phyloP scores from a whole-genome alignment of 257 asterid species.

The Gentiana macrophylla region DNA sequence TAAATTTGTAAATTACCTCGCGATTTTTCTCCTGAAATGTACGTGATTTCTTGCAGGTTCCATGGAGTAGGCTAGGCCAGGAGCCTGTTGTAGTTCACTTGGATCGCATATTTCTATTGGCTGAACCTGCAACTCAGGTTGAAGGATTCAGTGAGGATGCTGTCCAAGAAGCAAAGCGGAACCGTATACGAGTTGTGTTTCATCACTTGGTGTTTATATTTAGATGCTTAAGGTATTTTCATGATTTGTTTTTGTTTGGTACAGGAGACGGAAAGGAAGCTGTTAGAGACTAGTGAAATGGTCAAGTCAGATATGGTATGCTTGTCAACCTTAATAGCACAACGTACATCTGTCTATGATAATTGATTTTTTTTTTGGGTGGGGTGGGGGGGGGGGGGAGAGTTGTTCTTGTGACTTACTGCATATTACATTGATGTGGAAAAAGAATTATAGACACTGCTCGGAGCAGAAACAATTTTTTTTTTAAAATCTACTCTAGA shows the following conservation, averaged over 20 bases:
- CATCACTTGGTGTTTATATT: slow-evolving; percentile 7
- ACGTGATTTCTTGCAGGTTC: slow-evolving; percentile 45
- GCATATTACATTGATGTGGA: too few species aligned
- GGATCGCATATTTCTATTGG: slow-evolving; percentile 83
- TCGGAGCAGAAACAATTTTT: too few species aligned
- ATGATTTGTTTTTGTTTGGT: slow-evolving; percentile 12
- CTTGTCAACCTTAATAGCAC: slow-evolving; percentile 4
- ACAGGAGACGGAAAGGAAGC: slow-evolving; percentile 88
- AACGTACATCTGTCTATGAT: too few species aligned
- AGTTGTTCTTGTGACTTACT: too few species aligned
- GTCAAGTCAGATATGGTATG: slow-evolving; percentile 74
- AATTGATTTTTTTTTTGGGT: too few species aligned
- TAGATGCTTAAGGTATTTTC: slow-evolving; percentile 10
- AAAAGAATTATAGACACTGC: too few species aligned
- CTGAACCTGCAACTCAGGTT: slow-evolving; percentile 96
- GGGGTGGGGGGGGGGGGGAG: too few species aligned
- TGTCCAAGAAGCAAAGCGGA: slow-evolving; percentile 81
- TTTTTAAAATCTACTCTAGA: too few species aligned
- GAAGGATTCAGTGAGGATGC: slow-evolving; percentile 96
- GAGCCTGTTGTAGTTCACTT: slow-evolving; percentile 89
- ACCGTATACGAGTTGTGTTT: slow-evolving; percentile 59
- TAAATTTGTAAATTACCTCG: neutral
- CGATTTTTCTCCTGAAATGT: neutral
- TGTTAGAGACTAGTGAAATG: slow-evolving; percentile 63
- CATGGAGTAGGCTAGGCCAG: slow-evolving; percentile 99